Conservation (phyloP, 2,329 filamentous ascomycete genomes). For the Pseudogymnoascus sp. region DNA sequence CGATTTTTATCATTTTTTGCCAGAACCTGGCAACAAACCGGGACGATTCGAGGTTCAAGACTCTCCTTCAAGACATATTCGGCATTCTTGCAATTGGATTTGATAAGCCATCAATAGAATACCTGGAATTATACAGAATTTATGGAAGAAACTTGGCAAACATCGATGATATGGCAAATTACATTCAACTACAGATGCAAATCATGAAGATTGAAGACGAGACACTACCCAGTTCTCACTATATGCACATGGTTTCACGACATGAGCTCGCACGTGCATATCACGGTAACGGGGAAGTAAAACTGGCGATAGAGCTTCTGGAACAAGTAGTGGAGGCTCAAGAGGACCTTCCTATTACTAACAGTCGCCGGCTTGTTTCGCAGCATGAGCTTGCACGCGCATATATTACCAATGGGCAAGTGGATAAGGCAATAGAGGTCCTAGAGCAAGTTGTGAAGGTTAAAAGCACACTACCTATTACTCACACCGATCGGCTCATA, state of each 20-base stretch:
- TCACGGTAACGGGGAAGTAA: neutral
- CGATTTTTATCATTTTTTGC: slow-evolving; percentile 17
- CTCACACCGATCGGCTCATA: no score
- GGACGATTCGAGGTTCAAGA: slow-evolving; percentile 17
- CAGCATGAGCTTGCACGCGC: neutral
- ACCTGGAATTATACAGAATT: slow-evolving; percentile 18
- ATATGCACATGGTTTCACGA: neutral
- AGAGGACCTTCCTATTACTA: neutral
- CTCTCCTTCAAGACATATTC: slow-evolving; percentile 18
- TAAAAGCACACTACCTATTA: no score
- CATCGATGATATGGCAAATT: neutral
- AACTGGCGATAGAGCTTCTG: neutral
- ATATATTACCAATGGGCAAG: slow-evolving; percentile 1
- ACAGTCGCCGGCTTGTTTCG: neutral
- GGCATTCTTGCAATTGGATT: slow-evolving; percentile 13
- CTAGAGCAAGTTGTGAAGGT: neutral
- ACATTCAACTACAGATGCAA: neutral
- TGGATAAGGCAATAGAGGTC: neutral
- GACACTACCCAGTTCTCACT: no score
- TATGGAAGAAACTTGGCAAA: slow-evolving; percentile 15
- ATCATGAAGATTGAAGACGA: neutral
- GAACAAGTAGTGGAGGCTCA: neutral
- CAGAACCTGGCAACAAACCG: slow-evolving; percentile 16
- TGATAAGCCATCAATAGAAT: slow-evolving; percentile 17
- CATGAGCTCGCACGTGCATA: slow-evolving; percentile 14